phyloP scores from a whole-genome alignment of 345 rosid species.

The Linum usitatissimum region DNA sequence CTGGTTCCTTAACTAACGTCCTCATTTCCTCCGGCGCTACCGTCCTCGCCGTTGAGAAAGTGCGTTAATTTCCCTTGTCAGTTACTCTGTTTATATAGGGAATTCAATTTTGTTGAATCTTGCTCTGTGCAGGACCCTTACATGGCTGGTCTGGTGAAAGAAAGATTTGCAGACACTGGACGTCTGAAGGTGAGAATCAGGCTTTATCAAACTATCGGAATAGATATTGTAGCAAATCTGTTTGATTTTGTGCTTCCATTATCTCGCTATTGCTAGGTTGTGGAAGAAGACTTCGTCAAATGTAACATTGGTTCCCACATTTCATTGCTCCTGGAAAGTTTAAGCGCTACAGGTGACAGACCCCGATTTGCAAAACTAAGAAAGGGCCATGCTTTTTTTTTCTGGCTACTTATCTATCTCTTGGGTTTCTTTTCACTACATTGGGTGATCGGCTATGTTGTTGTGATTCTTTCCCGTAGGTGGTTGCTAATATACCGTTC shows the following conservation, averaged over 20 bases:
- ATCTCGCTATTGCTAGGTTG: conserved; percentile 36
- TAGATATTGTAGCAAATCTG: background rate
- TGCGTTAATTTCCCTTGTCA: conserved; percentile 7
- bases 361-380: conserved; percentile 52
- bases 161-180: conserved; percentile 47
- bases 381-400: conserved; percentile 9
- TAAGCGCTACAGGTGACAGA: conserved; percentile 13
- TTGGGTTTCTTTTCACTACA: background rate
- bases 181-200: conserved; percentile 41
- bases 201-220: too few species aligned
- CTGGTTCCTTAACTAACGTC: conserved; percentile 80
- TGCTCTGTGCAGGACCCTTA: conserved; percentile 54
- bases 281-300: conserved; percentile 76
- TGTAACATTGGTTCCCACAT: conserved; percentile 63
- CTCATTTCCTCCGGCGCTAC: conserved; percentile 58
- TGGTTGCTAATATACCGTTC: conserved; percentile 79
- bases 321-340: conserved; percentile 34
- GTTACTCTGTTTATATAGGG: background rate
- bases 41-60: conserved; percentile 80
- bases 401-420: background rate
- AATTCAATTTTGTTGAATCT: background rate
- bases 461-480: conserved; percentile 26
- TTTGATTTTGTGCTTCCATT: background rate
- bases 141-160: conserved; percentile 62
- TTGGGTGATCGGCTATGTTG: background rate